Conservation (phyloP, 164 flowering plant species). For the Buxus sempervirens region DNA sequence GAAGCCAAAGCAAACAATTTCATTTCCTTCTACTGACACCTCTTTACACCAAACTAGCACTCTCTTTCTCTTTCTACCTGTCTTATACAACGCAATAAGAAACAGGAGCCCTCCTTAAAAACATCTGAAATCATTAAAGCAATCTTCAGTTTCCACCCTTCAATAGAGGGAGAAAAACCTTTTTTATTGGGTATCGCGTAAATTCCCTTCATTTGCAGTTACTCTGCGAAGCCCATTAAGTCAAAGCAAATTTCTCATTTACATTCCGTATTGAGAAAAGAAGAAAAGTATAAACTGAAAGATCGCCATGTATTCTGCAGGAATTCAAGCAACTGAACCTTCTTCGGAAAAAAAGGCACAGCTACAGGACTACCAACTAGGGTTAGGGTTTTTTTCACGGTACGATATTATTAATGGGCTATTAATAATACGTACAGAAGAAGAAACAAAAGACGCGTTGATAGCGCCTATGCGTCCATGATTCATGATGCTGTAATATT, state of each 20-base stretch:
- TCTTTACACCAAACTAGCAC: conserved; percentile 10
- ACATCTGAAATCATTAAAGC: conserved; percentile 21
- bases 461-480: conserved; percentile 19
- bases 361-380: conserved; percentile 3
- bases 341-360: conserved; percentile 10
- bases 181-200: conserved; percentile 5
- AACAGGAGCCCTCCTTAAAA: conserved; percentile 11
- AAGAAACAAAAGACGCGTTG: conserved; percentile 37
- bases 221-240: conserved; percentile 13
- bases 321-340: conserved; percentile 13
- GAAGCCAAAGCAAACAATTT: conserved; percentile 24
- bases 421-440: conserved; percentile 21
- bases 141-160: conserved; percentile 9
- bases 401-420: conserved; percentile 8
- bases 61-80: not conserved
- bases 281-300: not conserved
- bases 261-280: conserved; percentile 10
- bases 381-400: conserved; percentile 10
- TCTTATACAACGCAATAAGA: conserved; percentile 12
- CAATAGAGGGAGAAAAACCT: not conserved
- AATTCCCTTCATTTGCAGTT: conserved; percentile 12
- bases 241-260: conserved; percentile 19
- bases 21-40: conserved; percentile 13
- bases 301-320: not conserved
- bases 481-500: conserved; percentile 46